Conservation (phyloP, 306 rosid genomes). For the Lathyrus oleraceus region DNA sequence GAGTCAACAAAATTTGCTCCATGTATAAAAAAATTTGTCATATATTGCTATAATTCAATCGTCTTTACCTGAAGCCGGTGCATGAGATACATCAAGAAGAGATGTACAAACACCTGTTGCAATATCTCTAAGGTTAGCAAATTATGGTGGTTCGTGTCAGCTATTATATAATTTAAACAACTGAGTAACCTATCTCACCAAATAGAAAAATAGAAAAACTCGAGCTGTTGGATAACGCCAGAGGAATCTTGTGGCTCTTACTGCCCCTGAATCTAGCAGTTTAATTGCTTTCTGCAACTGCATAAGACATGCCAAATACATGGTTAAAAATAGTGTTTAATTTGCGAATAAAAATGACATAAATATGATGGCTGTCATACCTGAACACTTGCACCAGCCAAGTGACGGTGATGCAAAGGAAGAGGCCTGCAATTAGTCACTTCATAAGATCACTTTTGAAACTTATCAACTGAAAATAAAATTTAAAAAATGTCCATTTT, state of each 20-base stretch:
- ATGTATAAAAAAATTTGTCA: slow-evolving; percentile 7
- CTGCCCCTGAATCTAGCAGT: slow-evolving; percentile 88
- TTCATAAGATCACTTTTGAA: slow-evolving; percentile 31
- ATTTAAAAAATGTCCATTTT: neutral
- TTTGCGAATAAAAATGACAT: slow-evolving; percentile 2
- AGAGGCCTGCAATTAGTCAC: slow-evolving; percentile 67
- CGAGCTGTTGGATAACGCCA: slow-evolving; percentile 97
- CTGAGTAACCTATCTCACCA: slow-evolving; percentile 54
- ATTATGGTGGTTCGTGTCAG: slow-evolving; percentile 17
- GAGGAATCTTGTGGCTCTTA: slow-evolving; percentile 95
- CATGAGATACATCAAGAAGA: slow-evolving; percentile 93
- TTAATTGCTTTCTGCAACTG: slow-evolving; percentile 95
- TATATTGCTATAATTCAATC: neutral
- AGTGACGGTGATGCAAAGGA: slow-evolving; percentile 88
- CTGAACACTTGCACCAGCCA: slow-evolving; percentile 87
- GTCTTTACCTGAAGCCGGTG: slow-evolving; percentile 89
- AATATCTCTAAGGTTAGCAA: slow-evolving; percentile 44
- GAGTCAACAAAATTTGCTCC: slow-evolving; percentile 10
- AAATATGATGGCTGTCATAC: slow-evolving; percentile 42
- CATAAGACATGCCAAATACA: slow-evolving; percentile 36
- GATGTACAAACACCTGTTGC: slow-evolving; percentile 90
- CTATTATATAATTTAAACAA: slow-evolving; percentile 1
- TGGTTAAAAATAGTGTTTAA: slow-evolving; percentile 28
- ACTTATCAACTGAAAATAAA: slow-evolving; percentile 17
- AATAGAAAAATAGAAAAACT: slow-evolving; percentile 69